phyloP scores from a whole-genome alignment of 495 filamentous ascomycete species.

The Penicillium soppii region DNA sequence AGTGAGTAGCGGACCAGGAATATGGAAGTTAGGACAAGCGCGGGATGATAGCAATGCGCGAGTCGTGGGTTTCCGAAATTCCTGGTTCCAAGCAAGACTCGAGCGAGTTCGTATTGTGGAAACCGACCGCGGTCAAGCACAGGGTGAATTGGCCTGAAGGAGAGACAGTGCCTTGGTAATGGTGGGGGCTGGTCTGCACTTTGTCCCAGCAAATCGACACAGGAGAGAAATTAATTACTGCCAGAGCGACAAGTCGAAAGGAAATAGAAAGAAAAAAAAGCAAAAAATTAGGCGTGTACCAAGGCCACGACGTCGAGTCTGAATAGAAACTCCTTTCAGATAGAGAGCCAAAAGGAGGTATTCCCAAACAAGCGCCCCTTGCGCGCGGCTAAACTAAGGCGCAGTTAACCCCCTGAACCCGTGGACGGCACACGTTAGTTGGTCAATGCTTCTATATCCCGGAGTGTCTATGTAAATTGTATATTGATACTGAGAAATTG shows the following conservation, averaged over 20 bases:
- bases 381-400: constrained; percentile 38
- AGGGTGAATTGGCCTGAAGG: constrained; percentile 17
- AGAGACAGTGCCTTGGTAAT: constrained; percentile 30
- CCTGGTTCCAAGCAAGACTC: not conserved
- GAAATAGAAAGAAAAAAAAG: constrained; percentile 21
- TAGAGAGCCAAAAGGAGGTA: constrained; percentile 38
- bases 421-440: not conserved
- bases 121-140: constrained; percentile 4
- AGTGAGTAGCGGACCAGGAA: constrained; percentile 16
- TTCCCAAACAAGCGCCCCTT: constrained; percentile 42
- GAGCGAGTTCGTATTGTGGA: constrained; percentile 1
- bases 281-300: constrained; percentile 12
- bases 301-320: constrained; percentile 12
- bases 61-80: not conserved
- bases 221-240: constrained; percentile 27
- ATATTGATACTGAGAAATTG: too few species aligned
- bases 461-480: not conserved
- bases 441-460: not conserved
- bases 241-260: constrained; percentile 29
- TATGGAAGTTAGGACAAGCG: constrained; percentile 1
- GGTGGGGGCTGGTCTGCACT: constrained; percentile 28
- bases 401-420: constrained; percentile 21
- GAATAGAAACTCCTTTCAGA: constrained; percentile 33
- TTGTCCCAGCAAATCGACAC: constrained; percentile 20
- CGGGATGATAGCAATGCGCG: not conserved